Evolutionary conservation across 805 yeast species (phyloP).

Genomic region (Saccharomycodes ludwigii): DNA sequence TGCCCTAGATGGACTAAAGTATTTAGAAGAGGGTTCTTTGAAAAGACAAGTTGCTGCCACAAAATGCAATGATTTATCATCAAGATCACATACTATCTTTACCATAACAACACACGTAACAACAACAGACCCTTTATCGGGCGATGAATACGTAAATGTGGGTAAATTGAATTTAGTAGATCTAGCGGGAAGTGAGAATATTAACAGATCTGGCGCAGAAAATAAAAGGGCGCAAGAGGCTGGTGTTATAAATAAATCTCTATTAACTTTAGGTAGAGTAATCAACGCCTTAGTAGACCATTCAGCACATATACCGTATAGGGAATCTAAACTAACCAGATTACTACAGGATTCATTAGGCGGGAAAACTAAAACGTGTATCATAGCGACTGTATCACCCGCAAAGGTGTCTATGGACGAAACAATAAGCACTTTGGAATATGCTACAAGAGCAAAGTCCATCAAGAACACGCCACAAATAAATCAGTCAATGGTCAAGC

Average conservation of each 20-base stretch:
- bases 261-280: slow-evolving; percentile 76
- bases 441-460: slow-evolving; percentile 72
- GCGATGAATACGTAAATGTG: slow-evolving; percentile 36
- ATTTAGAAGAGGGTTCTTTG: slow-evolving; percentile 44
- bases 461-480: slow-evolving; percentile 59
- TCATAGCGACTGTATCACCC: slow-evolving; percentile 76
- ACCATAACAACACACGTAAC: slow-evolving; percentile 52
- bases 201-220: slow-evolving; percentile 71
- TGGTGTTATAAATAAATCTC: slow-evolving; percentile 77
- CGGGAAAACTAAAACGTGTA: slow-evolving; percentile 70
- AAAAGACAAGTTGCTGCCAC: slow-evolving; percentile 69
- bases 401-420: slow-evolving; percentile 62
- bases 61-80: slow-evolving; percentile 61
- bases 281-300: slow-evolving; percentile 60
- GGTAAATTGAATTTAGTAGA: slow-evolving; percentile 83
- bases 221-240: slow-evolving; percentile 83
- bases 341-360: slow-evolving; percentile 75
- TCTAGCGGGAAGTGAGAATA: slow-evolving; percentile 86
- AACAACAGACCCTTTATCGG: slow-evolving; percentile 32
- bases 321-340: slow-evolving; percentile 74
- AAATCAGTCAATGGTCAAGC: slow-evolving; percentile 46
- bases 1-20: slow-evolving; percentile 38
- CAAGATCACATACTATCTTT: slow-evolving; percentile 72
- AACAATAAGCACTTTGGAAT: slow-evolving; percentile 68
- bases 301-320: slow-evolving; percentile 63